Evolutionary conservation across 345 rosid species (phyloP).

Genomic region (Mallotus nudiflorus): DNA sequence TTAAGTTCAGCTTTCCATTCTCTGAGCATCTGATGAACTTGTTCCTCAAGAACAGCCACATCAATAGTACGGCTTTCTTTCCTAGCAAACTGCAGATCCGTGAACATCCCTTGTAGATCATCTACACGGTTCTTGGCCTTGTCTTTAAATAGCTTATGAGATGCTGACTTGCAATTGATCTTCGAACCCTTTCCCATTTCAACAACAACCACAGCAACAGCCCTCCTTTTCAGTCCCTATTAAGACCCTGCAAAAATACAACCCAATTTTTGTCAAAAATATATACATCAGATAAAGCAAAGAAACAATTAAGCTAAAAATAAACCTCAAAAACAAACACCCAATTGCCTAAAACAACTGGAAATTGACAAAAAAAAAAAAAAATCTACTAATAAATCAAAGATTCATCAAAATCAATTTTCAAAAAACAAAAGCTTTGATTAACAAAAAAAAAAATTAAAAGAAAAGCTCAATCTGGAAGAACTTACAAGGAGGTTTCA

Average conservation of each 20-base stretch:
- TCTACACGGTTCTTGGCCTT: constrained; percentile 96
- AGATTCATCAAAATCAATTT: not conserved
- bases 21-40: constrained; percentile 98
- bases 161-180: constrained; percentile 82
- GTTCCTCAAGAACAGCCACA: constrained; percentile 86
- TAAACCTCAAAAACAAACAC: constrained; percentile 2
- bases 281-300: not conserved
- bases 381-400: too few species aligned
- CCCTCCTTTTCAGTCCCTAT: constrained; percentile 8
- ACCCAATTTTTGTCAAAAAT: not conserved
- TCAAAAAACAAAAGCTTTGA: not conserved
- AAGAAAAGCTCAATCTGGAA: not conserved
- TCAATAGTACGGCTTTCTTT: constrained; percentile 79
- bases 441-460: not conserved
- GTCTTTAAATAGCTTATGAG: constrained; percentile 95
- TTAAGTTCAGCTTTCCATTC: constrained; percentile 99
- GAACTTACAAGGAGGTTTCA: constrained; percentile 9
- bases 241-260: constrained; percentile 7
- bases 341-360: constrained; percentile 13
- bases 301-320: not conserved
- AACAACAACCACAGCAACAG: constrained; percentile 3
- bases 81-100: constrained; percentile 91
- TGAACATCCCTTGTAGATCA: constrained; percentile 86
- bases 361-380: too few species aligned
- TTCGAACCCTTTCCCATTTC: constrained; percentile 84